These are phyloP conservation scores for Leptographium lundbergii DNA, from an alignment of 2,329 filamentous ascomycete genomes.

Conservation along the genomic window DNA sequence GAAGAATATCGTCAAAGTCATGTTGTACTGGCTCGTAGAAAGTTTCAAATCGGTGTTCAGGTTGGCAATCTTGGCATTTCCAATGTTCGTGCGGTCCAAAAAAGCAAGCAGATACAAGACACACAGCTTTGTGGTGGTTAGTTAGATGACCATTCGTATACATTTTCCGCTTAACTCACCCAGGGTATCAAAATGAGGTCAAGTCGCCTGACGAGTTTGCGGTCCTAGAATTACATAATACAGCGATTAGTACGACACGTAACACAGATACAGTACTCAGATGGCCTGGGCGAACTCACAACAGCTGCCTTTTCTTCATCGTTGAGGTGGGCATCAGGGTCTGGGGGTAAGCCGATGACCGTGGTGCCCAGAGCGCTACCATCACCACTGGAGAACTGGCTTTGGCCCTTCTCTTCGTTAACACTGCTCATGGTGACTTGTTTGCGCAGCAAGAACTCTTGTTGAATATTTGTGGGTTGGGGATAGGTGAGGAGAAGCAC, in stretches of 20 bases:
- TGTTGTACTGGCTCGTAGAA: conserved; percentile 54
- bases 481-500: not conserved
- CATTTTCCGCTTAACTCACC: conserved; percentile 13
- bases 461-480: not conserved
- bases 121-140: conserved; percentile 34
- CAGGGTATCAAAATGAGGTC: conserved; percentile 23
- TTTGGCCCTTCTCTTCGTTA: conserved; percentile 11
- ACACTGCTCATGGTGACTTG: conserved; percentile 7
- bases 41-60: conserved; percentile 46
- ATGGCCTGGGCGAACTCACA: conserved; percentile 11
- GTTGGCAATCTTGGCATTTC: conserved; percentile 50
- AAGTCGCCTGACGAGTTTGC: conserved; percentile 19
- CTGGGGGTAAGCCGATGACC: conserved; percentile 12
- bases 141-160: not conserved
- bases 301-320: conserved; percentile 17
- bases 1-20: conserved; percentile 72
- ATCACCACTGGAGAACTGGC: conserved; percentile 1
- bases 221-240: conserved; percentile 14
- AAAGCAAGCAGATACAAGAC: conserved; percentile 65
- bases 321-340: conserved; percentile 21
- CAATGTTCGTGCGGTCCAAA: conserved; percentile 66
- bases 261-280: not conserved
- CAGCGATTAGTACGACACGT: not conserved
- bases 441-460: not conserved
- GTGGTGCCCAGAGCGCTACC: not conserved